Conservation (phyloP, 768 basidiomycete species). For the Boletellus sp. region DNA sequence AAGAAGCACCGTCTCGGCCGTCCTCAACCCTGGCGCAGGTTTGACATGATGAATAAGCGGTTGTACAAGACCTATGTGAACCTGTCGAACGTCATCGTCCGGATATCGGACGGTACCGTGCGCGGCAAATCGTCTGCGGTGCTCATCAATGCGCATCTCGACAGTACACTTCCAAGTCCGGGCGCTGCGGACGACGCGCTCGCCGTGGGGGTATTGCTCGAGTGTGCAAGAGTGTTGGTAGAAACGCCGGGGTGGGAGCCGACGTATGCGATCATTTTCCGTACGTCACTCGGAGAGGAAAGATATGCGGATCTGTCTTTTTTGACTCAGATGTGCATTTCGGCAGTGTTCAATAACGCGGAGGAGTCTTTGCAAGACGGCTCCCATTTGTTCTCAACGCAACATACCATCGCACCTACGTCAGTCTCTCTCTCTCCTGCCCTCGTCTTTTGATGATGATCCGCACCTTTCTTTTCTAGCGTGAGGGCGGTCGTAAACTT, state of each 20-base stretch:
- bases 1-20: neutral
- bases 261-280: constrained; percentile 73
- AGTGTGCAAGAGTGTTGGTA: constrained; percentile 73
- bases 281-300: constrained; percentile 43
- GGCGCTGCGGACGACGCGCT: constrained; percentile 89
- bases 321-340: neutral
- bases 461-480: constrained; percentile 32
- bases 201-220: constrained; percentile 88
- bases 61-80: constrained; percentile 85
- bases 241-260: constrained; percentile 69
- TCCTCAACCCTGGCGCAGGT: constrained; percentile 42
- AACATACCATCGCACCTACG: constrained; percentile 73
- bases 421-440: constrained; percentile 33
- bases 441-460: constrained; percentile 1
- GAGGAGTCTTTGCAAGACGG: constrained; percentile 96
- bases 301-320: neutral
- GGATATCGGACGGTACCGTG: constrained; percentile 73
- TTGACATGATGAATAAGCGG: constrained; percentile 86
- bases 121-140: constrained; percentile 77
- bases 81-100: constrained; percentile 86
- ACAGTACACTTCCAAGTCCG: constrained; percentile 85
- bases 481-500: constrained; percentile 87
- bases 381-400: constrained; percentile 89
- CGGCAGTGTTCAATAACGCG: constrained; percentile 86
- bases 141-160: constrained; percentile 85